Conservation (phyloP, 176 grass and related monocot species). For the Cenchrus americanus region DNA sequence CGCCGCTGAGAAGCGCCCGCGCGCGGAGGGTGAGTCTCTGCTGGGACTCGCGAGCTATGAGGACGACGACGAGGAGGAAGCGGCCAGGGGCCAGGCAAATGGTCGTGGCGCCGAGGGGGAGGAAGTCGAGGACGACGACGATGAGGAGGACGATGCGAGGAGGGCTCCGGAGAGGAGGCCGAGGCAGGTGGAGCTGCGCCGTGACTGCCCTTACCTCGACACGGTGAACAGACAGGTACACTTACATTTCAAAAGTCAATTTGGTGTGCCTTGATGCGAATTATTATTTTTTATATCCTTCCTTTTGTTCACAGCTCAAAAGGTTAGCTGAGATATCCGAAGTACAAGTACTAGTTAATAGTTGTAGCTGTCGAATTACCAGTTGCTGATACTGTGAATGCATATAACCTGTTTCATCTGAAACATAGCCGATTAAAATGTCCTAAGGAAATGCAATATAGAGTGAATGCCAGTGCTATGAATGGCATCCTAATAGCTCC, state of each 20-base stretch:
- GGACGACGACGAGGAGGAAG: slow-evolving; percentile 63
- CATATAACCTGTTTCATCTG: background rate
- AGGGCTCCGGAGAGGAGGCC: slow-evolving; percentile 54
- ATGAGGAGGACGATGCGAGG: slow-evolving; percentile 36
- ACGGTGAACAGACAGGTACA: slow-evolving; percentile 93
- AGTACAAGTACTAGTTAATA: background rate
- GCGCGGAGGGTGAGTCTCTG: slow-evolving; percentile 33
- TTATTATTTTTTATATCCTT: background rate
- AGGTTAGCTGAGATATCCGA: background rate
- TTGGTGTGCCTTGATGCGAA: background rate
- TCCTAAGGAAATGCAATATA: background rate
- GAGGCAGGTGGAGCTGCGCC: slow-evolving; percentile 78
- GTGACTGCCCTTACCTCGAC: slow-evolving; percentile 97
- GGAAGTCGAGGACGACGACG: slow-evolving; percentile 35
- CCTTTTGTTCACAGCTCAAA: background rate
- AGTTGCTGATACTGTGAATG: background rate
- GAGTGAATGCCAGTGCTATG: background rate
- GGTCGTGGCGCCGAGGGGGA: slow-evolving; percentile 11
- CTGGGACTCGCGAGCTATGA: slow-evolving; percentile 65
- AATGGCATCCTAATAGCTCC: background rate
- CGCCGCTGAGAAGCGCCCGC: slow-evolving; percentile 42
- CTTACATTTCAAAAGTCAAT: background rate
- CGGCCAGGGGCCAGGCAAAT: slow-evolving; percentile 17
- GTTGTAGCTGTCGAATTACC: background rate
- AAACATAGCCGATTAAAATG: background rate